Evolutionary conservation across 2,329 filamentous ascomycete species (phyloP).

Genomic region (Xylariaceae sp.): DNA sequence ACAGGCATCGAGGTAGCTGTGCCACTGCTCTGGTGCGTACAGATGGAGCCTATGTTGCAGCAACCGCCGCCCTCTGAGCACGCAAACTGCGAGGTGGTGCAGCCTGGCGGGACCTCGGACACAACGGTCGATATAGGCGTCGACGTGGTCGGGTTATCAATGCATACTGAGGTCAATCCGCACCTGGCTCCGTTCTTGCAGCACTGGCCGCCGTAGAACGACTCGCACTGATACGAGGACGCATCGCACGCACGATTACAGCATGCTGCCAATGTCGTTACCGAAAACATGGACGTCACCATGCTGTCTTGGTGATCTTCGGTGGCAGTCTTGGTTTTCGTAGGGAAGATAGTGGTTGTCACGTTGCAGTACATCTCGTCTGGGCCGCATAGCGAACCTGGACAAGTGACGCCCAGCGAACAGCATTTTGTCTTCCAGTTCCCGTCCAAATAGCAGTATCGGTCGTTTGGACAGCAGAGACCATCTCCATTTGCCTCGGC

Average conservation of each 20-base stretch:
- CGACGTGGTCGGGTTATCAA: slow-evolving; percentile 21
- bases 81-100: slow-evolving; percentile 40
- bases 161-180: slow-evolving; percentile 34
- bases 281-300: slow-evolving; percentile 6
- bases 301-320: background rate
- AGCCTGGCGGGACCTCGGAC: slow-evolving; percentile 38
- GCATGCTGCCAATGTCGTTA: slow-evolving; percentile 15
- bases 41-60: slow-evolving; percentile 40
- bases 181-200: slow-evolving; percentile 45
- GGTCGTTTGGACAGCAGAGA: slow-evolving; percentile 24
- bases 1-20: slow-evolving; percentile 37
- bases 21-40: slow-evolving; percentile 29
- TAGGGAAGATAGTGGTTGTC: slow-evolving; percentile 12
- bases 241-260: slow-evolving; percentile 27
- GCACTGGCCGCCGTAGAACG: slow-evolving; percentile 43
- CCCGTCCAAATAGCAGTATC: slow-evolving; percentile 25
- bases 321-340: slow-evolving; percentile 11
- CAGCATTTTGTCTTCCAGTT: slow-evolving; percentile 24
- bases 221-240: slow-evolving; percentile 40
- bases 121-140: slow-evolving; percentile 29
- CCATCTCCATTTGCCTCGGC: slow-evolving; percentile 18
- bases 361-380: slow-evolving; percentile 19
- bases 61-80: slow-evolving; percentile 45
- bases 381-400: slow-evolving; percentile 16
- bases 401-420: slow-evolving; percentile 18